Base-by-base conservation (phyloP, 768 basidiomycete genomes). In the Russula emetica region DNA sequence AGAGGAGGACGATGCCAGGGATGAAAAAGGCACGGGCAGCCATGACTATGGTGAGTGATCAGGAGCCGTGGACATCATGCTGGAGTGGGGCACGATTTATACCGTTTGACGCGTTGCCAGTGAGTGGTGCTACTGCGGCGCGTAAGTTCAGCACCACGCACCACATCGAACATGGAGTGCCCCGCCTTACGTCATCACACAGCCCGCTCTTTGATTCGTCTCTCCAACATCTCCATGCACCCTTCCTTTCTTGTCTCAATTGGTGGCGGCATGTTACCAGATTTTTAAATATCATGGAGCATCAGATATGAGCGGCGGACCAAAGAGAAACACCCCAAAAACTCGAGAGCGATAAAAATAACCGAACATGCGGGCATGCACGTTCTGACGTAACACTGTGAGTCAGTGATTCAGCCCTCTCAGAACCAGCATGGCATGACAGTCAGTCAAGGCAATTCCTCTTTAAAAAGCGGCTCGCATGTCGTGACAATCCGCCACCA, bases 1-100 rank as follows among this genome's bases (percentile, higher is more conserved):
- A 76, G 58, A 90, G 75, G 68, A 83, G 78, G 67, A 84, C 72
- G 44, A 83, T 69, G 38, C 83, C 86, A 3, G 85, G 85, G 64
- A 90, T 76, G 70, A 86, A 86, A 75, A 87, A 83, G 30, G 74
- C 69, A 66, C 84, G 79, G 24, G 76, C 60, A 36, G 66, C 66
- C 79, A 80, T 82, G 53, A 30, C 16, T n/a, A 26, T 26, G 18
- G 55, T 36, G 38, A 44, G 50, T 42, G 50, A 26, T 11, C 18
- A 16, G 28, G 20, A 30, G 55, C 32, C 7, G 49, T 36, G 13
- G 13, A 53, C 55, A 51, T 38, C 54, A 26, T 57, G 55, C 13
- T 22, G 20, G 24, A 34, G 45, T 18, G 28, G 36, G 18, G 28
- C 16, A 20, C 51, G 53, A 63, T 59, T 54, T 63, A 63, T 59